Evolutionary conservation across 106 monocot species (phyloP), one percentile per base, ranked within the genome.

Genomic region (Agapanthus africanus): DNA sequence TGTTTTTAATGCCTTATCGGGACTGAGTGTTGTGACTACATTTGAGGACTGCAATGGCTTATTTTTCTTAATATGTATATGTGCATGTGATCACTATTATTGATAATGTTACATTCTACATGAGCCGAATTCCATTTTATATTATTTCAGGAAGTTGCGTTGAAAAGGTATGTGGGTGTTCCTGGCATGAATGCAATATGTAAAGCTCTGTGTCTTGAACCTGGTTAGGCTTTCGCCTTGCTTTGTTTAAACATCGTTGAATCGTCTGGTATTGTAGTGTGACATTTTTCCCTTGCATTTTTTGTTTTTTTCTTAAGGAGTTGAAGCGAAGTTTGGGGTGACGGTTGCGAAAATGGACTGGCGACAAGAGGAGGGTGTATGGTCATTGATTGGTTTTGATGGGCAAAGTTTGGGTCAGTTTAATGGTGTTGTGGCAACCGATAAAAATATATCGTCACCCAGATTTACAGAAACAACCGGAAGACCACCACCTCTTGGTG

Each of bases 311-410:
- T 1, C 50, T 62, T 63, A 39, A 87, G 87, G 87, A 52, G 76
- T 87, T 49, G 71, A 74, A 37, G 74, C 79, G 35, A 83, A 74
- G 67, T 87, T 83, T 83, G 87, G 82, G 40, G 68, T 78, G 19
- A 83, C 83, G 56, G 82, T 87, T 77, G 79, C 77, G 19, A 87
- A 73, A 80, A 49, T 87, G 72, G 68, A 83, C 49, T 83, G 82
- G 87, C 66, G 74, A 67, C 67, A 77, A 8, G 73, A 70, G 22
- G 77, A 41, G 40, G 69, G 66, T 57, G 54, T 57, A 54, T 87
- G 82, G 87, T 72, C 66, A 28, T 71, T 87, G 72, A 65, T 40
- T 68, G 64, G 74, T 37, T 79, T 87, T 67, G 71, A 80, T 74
- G 87, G 82, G 11, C 75, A 77, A 71, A 79, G 79, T 67, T 71